These are phyloP conservation scores for Artemisia argyi DNA, from an alignment of 129 eudicot genomes.

Conservation along the genomic window DNA sequence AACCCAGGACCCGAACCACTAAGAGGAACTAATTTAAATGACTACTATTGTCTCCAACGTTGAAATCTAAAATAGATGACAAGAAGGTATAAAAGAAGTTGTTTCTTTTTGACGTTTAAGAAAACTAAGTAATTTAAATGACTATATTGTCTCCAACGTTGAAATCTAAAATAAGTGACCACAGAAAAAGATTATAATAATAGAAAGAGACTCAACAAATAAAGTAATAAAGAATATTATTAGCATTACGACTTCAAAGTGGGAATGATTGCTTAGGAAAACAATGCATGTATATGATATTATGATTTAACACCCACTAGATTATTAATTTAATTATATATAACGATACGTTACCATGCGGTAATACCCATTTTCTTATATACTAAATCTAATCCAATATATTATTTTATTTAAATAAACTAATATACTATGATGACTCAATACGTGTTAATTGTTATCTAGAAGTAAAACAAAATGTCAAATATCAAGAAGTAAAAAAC, in stretches of 20 bases:
- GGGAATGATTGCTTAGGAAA: constrained; percentile 21
- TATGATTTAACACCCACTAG: constrained; percentile 6
- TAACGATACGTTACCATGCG: background rate
- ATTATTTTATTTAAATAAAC: background rate
- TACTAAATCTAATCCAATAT: background rate
- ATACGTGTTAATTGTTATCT: too few species aligned
- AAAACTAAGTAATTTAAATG: too few species aligned
- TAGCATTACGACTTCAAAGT: constrained; percentile 22
- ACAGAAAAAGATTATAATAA: background rate
- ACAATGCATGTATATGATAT: background rate
- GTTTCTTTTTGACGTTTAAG: too few species aligned
- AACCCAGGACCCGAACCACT: too few species aligned
- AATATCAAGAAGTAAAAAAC: too few species aligned
- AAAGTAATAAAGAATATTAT: constrained; percentile 6
- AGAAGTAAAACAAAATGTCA: constrained; percentile 12
- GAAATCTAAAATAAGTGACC: constrained; percentile 15
- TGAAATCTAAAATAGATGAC: too few species aligned
- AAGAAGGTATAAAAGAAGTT: background rate
- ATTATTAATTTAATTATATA: background rate
- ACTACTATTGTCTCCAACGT: too few species aligned
- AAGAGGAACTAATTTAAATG: too few species aligned
- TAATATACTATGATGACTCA: background rate
- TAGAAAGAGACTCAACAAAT: background rate
- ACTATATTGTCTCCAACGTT: background rate
- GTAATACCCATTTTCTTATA: constrained; percentile 1